phyloP scores from a whole-genome alignment of 768 basidiomycete genomes.

The Russula foetens region DNA sequence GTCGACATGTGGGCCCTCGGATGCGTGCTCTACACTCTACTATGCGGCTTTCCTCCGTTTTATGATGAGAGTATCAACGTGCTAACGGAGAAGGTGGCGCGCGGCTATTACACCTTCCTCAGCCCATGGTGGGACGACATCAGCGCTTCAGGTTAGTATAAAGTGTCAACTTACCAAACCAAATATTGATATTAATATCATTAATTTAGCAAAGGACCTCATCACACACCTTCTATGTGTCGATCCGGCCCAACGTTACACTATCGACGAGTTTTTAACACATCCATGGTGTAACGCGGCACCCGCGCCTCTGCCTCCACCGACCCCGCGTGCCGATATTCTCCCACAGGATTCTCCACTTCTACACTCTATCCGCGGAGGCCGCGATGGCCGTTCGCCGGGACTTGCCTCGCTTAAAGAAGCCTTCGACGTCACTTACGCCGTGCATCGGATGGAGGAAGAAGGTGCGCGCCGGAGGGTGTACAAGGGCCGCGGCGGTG shows the following conservation, averaged over 20 bases:
- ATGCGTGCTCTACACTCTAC: slow-evolving; percentile 96
- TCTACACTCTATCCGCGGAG: slow-evolving; percentile 69
- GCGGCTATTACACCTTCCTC: slow-evolving; percentile 95
- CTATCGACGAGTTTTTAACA: slow-evolving; percentile 94
- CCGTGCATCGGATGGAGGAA: slow-evolving; percentile 99
- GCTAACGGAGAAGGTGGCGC: slow-evolving; percentile 95
- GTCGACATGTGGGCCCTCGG: slow-evolving; percentile 99
- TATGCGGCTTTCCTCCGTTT: slow-evolving; percentile 97
- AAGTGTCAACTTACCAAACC: neutral
- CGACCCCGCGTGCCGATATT: slow-evolving; percentile 48
- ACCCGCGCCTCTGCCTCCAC: slow-evolving; percentile 52
- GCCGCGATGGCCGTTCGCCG: slow-evolving; percentile 75
- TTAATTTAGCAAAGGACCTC: slow-evolving; percentile 77
- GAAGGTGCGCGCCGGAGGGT: slow-evolving; percentile 85
- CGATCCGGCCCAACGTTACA: slow-evolving; percentile 91
- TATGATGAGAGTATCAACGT: slow-evolving; percentile 99
- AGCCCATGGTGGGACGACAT: slow-evolving; percentile 99
- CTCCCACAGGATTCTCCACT: slow-evolving; percentile 80
- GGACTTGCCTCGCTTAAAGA: slow-evolving; percentile 92
- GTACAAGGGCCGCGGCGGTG: slow-evolving; percentile 71
- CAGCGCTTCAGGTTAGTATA: slow-evolving; percentile 55
- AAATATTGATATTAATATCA: slow-evolving; percentile 13
- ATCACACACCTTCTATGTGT: slow-evolving; percentile 93
- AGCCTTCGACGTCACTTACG: slow-evolving; percentile 97
- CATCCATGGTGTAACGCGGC: slow-evolving; percentile 90